Evolutionary conservation across 2,329 filamentous ascomycete species (phyloP).

Genomic region (Ophiostoma perfectum): DNA sequence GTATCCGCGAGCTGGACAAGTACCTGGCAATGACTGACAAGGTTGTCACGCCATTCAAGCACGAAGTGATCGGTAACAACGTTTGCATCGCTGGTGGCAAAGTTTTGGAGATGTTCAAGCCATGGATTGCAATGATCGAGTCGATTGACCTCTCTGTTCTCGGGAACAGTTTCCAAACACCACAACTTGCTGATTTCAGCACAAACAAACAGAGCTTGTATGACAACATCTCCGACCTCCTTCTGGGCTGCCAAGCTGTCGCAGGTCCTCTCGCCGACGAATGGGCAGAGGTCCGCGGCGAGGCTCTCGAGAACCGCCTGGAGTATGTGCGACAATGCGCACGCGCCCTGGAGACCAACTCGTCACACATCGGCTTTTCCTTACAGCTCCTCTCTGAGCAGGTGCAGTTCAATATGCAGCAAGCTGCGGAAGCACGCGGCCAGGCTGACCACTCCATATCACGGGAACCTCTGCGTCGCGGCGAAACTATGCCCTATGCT

Average conservation of each 20-base stretch:
- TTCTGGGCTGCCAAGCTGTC: constrained; percentile 85
- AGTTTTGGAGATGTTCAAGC: constrained; percentile 81
- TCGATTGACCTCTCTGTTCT: constrained; percentile 82
- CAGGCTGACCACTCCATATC: constrained; percentile 40
- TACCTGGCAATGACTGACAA: constrained; percentile 72
- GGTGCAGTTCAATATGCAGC: constrained; percentile 54
- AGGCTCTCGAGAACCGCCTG: constrained; percentile 80
- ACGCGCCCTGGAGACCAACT: constrained; percentile 76
- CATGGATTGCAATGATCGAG: constrained; percentile 85
- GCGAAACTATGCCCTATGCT: constrained; percentile 53
- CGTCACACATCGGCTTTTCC: constrained; percentile 81
- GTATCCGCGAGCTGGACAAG: constrained; percentile 82
- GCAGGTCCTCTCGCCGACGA: constrained; percentile 88
- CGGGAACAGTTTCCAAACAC: constrained; percentile 72
- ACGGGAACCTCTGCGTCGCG: constrained; percentile 52
- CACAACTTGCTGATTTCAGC: constrained; percentile 80
- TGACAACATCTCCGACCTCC: constrained; percentile 83
- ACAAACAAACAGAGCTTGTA: constrained; percentile 90
- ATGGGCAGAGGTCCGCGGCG: constrained; percentile 88
- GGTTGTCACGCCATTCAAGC: constrained; percentile 70
- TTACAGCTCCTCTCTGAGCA: constrained; percentile 82
- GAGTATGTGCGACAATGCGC: constrained; percentile 72
- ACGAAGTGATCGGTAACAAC: constrained; percentile 74
- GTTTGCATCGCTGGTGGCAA: constrained; percentile 73
- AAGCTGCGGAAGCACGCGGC: constrained; percentile 38